Base-by-base conservation (phyloP, 2,329 filamentous ascomycete species). In the Fusarium bactridioides region DNA sequence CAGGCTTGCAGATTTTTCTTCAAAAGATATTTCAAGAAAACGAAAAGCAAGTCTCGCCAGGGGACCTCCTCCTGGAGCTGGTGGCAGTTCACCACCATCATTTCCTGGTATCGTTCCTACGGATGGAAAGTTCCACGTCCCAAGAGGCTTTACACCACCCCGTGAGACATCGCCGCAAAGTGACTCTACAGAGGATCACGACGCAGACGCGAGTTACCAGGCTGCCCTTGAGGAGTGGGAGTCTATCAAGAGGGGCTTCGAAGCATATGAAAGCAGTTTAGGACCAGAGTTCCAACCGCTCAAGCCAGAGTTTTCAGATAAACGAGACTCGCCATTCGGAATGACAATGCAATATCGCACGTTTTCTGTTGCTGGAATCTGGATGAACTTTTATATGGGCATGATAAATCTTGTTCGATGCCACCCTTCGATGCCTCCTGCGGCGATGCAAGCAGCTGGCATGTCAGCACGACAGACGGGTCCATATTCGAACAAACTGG, bases 381-480 rank as follows among this genome's bases (percentile, higher is more conserved):
- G 94, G 94, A 90, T 93, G 78, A 92, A 95, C 72, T 95, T 93
- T 80, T 93, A 97, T 81, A 93, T 95, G 86, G 91, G 92, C 1
- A 87, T 94, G 51, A 95, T 98, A 64, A 87, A 95, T 60, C 87
- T 96, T n/a, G 86, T 95, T 66, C 89, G 96, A 38, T 87, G 91
- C 2, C 95, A 98, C 74, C 96, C 96, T 0, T 89, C 89, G 29
- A 98, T 98, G 94, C 95, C 95, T 2, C 94, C 95, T 0, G 91
- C 95, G 13, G 93, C 94, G 40, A 94, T 97, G 89, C 89, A 94
- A 76, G 94, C 96, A 6, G 94, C 94, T 1, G 92, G 92, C 12
- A 87, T 97, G 71, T 90, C 93, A 15, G 94, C 94, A 2, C 84
- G 84, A 19, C 88, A 92, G 55, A 98, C 95, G 2, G 89, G 87